Evolutionary conservation across 345 rosid genomes (phyloP).

Genomic region (Populus euphratica): DNA sequence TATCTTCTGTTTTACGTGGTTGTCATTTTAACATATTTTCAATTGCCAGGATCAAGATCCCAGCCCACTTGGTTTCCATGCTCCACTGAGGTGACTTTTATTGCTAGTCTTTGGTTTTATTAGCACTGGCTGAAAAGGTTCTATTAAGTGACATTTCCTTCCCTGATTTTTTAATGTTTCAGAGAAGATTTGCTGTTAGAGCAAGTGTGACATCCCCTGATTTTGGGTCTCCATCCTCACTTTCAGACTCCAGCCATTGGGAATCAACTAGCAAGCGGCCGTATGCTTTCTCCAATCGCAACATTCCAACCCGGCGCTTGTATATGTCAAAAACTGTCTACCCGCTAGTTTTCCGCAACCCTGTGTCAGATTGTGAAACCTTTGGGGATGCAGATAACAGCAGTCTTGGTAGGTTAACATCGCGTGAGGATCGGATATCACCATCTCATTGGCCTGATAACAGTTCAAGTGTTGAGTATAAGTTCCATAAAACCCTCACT

Average conservation of each 20-base stretch:
- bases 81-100: constrained; percentile 48
- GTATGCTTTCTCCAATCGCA: constrained; percentile 33
- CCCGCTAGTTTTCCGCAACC: constrained; percentile 70
- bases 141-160: constrained; percentile 11
- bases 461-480: constrained; percentile 35
- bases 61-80: constrained; percentile 42
- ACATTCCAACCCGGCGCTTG: constrained; percentile 40
- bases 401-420: constrained; percentile 43
- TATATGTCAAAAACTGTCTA: constrained; percentile 62
- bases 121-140: constrained; percentile 5
- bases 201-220: constrained; percentile 42
- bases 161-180: constrained; percentile 19
- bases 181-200: constrained; percentile 45
- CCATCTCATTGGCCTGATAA: constrained; percentile 47
- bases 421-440: constrained; percentile 44
- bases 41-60: constrained; percentile 43
- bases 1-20: background rate
- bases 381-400: constrained; percentile 38
- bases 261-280: constrained; percentile 53
- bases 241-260: constrained; percentile 45
- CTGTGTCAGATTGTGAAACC: constrained; percentile 64
- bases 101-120: background rate
- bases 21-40: constrained; percentile 7
- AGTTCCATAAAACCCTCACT: constrained; percentile 43
- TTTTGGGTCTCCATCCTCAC: constrained; percentile 40